phyloP scores from a whole-genome alignment of 768 basidiomycete genomes.

The Solioccasus polychromus region DNA sequence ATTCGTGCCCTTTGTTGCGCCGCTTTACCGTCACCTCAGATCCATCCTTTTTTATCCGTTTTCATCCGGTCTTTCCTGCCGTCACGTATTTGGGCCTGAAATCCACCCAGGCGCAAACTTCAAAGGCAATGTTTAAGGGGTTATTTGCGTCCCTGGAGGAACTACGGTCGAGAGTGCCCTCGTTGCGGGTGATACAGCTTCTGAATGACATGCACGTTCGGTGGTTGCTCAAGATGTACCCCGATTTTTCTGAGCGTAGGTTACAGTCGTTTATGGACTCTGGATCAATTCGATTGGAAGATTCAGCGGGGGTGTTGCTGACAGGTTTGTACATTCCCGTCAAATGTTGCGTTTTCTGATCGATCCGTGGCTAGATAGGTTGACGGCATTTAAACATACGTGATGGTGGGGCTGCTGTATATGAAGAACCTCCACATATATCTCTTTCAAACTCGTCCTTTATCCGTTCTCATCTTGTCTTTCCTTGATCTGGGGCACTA shows the following conservation, averaged over 20 bases:
- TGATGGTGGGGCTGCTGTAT: too few species aligned
- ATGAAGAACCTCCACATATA: too few species aligned
- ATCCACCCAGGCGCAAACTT: not conserved
- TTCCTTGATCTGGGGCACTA: too few species aligned
- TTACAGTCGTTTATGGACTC: conserved; percentile 8
- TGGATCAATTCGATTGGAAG: conserved; percentile 23
- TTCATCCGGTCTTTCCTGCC: conserved; percentile 8
- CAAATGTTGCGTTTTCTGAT: too few species aligned
- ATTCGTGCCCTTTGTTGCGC: conserved; percentile 15
- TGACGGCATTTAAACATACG: too few species aligned
- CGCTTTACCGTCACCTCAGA: conserved; percentile 16
- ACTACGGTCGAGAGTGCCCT: conserved; percentile 10
- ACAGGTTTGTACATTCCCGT: too few species aligned
- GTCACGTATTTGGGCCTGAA: conserved; percentile 18
- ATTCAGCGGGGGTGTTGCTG: conserved; percentile 17
- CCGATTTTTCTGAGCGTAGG: conserved; percentile 5
- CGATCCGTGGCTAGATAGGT: too few species aligned
- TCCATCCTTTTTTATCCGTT: not conserved
- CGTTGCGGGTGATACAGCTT: conserved; percentile 24
- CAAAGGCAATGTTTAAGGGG: not conserved
- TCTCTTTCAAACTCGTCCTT: too few species aligned
- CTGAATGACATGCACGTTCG: conserved; percentile 12
- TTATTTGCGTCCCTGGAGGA: conserved; percentile 14
- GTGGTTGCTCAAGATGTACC: conserved; percentile 17
- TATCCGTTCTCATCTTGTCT: too few species aligned